Percentiles rank a stretch among this genome's conserved stretches.
Evolutionary conservation across 352 stramenopile species (phyloP).

Genomic region (Pythium brassicae): DNA sequence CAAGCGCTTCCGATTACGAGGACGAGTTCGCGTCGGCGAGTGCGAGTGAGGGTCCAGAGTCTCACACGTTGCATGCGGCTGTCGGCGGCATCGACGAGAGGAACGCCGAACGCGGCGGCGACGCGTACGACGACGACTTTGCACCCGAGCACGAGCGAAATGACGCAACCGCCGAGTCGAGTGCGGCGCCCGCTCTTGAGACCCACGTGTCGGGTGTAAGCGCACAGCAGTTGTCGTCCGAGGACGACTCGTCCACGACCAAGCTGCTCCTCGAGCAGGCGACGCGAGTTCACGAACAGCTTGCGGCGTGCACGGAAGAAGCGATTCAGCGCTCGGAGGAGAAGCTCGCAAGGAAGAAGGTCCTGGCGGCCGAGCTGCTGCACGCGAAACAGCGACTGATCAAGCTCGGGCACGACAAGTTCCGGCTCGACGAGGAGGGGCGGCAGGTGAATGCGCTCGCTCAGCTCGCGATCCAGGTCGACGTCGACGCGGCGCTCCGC

Average conservation of each 20-base stretch:
- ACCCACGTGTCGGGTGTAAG: not conserved
- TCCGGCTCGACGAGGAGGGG: slow-evolving; percentile 33
- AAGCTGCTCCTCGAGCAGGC: slow-evolving; percentile 38
- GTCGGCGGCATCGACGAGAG: not conserved
- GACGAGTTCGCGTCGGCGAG: slow-evolving; percentile 11
- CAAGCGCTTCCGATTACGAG: slow-evolving; percentile 8
- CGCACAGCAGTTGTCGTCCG: slow-evolving; percentile 24
- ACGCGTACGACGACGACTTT: not conserved
- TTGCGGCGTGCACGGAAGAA: not conserved
- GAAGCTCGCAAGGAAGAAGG: slow-evolving; percentile 42
- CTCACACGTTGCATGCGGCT: not conserved
- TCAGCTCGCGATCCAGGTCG: slow-evolving; percentile 27
- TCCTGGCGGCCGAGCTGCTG: slow-evolving; percentile 32
- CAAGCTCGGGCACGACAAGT: slow-evolving; percentile 22
- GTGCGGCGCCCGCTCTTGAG: not conserved
- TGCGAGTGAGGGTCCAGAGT: slow-evolving; percentile 1
- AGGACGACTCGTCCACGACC: slow-evolving; percentile 54
- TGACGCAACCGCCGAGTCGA: too few relatives aligned
- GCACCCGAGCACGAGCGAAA: not conserved
- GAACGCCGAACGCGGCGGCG: not conserved
- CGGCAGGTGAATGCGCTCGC: slow-evolving; percentile 38
- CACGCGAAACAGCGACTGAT: slow-evolving; percentile 31
- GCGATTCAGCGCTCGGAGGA: slow-evolving; percentile 1
- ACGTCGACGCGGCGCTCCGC: slow-evolving; percentile 24
- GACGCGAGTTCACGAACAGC: slow-evolving; percentile 10